phyloP scores from a whole-genome alignment of 1,139 yeast genomes.

The Suhomyces taliae region DNA sequence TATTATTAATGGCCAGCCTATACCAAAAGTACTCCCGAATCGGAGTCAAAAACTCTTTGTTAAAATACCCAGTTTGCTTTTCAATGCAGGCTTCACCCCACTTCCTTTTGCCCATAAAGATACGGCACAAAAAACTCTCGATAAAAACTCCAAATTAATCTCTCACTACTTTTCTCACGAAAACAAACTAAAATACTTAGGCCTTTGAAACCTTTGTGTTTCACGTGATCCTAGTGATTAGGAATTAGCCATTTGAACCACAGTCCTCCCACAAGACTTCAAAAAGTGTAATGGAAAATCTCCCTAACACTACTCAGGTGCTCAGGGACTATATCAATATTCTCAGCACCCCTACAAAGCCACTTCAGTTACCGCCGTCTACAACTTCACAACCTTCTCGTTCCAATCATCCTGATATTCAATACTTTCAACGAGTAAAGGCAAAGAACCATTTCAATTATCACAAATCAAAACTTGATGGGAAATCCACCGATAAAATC shows the following conservation, averaged over 20 bases:
- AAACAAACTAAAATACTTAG: no score
- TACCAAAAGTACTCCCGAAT: no score
- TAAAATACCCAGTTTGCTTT: no score
- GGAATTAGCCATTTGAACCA: constrained; percentile 2
- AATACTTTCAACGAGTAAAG: constrained; percentile 39
- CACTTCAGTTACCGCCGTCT: neutral
- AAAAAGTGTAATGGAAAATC: constrained; percentile 4
- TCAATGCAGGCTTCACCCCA: no score
- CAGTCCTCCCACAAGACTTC: constrained; percentile 1
- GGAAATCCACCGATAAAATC: constrained; percentile 13
- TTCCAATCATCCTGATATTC: constrained; percentile 38
- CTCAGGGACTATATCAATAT: constrained; percentile 31
- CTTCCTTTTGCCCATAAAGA: no score
- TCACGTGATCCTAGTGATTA: neutral
- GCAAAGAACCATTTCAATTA: constrained; percentile 38
- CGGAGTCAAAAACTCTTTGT: no score
- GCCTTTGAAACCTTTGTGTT: no score
- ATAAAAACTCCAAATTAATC: no score
- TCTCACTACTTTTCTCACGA: no score
- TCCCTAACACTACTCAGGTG: constrained; percentile 28
- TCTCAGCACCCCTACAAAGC: constrained; percentile 20
- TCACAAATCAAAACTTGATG: constrained; percentile 24
- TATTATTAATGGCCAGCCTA: no score
- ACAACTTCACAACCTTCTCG: constrained; percentile 1
- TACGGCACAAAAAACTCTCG: no score